Evolutionary conservation across 768 basidiomycete species (phyloP), one percentile per base, ranked within the genome.

Genomic region (Mycena pura): DNA sequence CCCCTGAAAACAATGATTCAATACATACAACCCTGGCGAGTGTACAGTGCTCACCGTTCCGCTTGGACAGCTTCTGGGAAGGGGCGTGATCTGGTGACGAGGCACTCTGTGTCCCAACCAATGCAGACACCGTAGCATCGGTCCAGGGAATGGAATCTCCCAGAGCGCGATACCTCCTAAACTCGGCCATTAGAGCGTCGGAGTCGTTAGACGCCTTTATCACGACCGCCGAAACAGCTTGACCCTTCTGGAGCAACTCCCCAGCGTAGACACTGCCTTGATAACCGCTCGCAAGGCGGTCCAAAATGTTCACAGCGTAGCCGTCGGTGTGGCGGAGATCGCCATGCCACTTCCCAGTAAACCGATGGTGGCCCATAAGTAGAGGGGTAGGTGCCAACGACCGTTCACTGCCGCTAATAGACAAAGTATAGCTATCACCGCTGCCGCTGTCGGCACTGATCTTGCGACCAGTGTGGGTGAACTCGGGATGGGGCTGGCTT

Each of bases 31-130:
- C 29, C 15, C 29, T n/a, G n/a, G n/a, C 27, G 19, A 25, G 19
- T 31, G 21, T 41, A 55, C n/a, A 36, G 6, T 38, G 25, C 54
- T 27, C 54, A 46, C 54, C 44, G 43, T 19, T 55, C 54, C 32
- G 54, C 54, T 36, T 55, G 32, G 32, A 19, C 32, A 55, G n/a
- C 31, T 55, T 21, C 54, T 34, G 22, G 31, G 43, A n/a, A 45
- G 43, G 24, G 34, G 31, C n/a, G 21, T 25, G 43, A 27, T 46
- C 14, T 22, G 31, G 31, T 53, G n/a, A 53, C 29, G 31, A 43
- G 39, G 28, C 6, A 55, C 43, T 24, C n/a, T n/a, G n/a, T n/a
- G n/a, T n/a, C n/a, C n/a, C n/a, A n/a, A n/a, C n/a, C 43, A 40
- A 57, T n/a, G 8, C 46, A 41, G 29, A 57, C 27, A 27, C 45